Percentiles rank a stretch among this genome's conserved stretches.
These are phyloP conservation scores for Colletotrichum sojae DNA, from an alignment of 2,329 filamentous ascomycete genomes.

Conservation along the genomic window DNA sequence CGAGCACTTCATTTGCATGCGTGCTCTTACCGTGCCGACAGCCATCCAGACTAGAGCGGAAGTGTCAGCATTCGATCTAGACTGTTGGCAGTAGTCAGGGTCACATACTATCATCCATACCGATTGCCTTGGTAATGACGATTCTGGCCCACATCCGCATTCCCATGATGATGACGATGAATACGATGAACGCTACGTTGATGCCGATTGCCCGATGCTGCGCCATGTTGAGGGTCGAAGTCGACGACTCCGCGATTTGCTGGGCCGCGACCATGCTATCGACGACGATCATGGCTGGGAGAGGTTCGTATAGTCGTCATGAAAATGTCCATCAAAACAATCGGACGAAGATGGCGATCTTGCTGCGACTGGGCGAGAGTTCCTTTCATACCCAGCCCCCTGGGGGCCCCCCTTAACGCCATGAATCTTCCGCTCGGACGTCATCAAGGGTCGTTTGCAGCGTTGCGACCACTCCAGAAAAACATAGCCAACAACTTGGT, in stretches of 20 bases:
- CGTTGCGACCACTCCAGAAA: background rate
- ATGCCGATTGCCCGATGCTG: conserved; percentile 8
- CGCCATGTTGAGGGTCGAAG: background rate
- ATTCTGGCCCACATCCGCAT: conserved; percentile 22
- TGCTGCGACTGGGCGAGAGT: background rate
- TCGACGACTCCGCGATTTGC: background rate
- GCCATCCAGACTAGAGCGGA: conserved; percentile 6
- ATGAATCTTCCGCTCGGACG: background rate
- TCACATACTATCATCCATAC: conserved; percentile 12
- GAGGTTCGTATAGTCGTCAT: background rate
- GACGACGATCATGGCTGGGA: background rate
- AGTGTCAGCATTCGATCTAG: background rate
- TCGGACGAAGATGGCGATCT: background rate
- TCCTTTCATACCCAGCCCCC: background rate
- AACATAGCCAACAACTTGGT: too few species aligned
- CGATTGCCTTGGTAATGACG: conserved; percentile 17
- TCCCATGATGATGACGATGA: conserved; percentile 14
- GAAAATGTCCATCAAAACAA: background rate
- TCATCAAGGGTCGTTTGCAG: background rate
- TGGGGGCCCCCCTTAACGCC: background rate
- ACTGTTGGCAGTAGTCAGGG: background rate
- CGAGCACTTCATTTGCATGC: too few species aligned
- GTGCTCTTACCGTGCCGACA: conserved; percentile 10
- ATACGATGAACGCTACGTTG: conserved; percentile 24
- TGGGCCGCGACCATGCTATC: background rate